Conservation (phyloP, 2,329 filamentous ascomycete genomes). For the Clonostachys rhizophaga region DNA sequence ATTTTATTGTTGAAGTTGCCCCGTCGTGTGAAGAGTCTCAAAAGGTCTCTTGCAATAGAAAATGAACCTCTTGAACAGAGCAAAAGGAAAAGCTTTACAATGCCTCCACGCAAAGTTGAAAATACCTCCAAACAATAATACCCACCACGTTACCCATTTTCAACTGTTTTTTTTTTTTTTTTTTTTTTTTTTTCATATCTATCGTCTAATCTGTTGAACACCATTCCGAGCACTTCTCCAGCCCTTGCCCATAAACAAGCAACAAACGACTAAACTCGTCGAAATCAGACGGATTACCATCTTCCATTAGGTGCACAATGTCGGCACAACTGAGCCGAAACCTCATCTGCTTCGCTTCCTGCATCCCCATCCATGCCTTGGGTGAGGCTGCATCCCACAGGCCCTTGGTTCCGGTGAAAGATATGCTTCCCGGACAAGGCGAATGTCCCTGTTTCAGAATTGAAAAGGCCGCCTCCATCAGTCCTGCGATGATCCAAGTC, state of each 20-base stretch:
- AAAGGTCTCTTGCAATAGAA: too few relatives aligned
- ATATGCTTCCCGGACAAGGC: constrained; percentile 10
- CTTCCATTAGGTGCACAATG: neutral
- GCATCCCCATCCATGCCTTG: constrained; percentile 1
- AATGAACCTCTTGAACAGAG: too few relatives aligned
- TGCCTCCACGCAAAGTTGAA: too few relatives aligned
- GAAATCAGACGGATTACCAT: neutral
- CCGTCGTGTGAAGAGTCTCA: too few relatives aligned
- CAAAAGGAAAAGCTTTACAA: too few relatives aligned
- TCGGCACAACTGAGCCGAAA: neutral
- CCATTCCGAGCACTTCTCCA: too few relatives aligned
- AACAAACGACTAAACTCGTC: neutral
- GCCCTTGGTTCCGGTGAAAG: constrained; percentile 9
- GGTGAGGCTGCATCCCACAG: constrained; percentile 11
- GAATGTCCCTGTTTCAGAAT: constrained; percentile 7
- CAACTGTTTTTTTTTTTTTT: too few relatives aligned
- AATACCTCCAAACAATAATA: too few relatives aligned
- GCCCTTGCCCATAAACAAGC: neutral
- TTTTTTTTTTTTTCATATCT: too few relatives aligned
- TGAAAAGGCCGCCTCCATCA: constrained; percentile 5
- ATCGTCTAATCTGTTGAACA: too few relatives aligned
- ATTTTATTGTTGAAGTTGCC: too few relatives aligned
- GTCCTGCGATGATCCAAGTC: constrained; percentile 9
- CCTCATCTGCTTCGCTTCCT: neutral
- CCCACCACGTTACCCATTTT: too few relatives aligned